These are phyloP conservation scores for Clonostachys sp. DNA, from an alignment of 2,329 filamentous ascomycete genomes.

Conservation along the genomic window DNA sequence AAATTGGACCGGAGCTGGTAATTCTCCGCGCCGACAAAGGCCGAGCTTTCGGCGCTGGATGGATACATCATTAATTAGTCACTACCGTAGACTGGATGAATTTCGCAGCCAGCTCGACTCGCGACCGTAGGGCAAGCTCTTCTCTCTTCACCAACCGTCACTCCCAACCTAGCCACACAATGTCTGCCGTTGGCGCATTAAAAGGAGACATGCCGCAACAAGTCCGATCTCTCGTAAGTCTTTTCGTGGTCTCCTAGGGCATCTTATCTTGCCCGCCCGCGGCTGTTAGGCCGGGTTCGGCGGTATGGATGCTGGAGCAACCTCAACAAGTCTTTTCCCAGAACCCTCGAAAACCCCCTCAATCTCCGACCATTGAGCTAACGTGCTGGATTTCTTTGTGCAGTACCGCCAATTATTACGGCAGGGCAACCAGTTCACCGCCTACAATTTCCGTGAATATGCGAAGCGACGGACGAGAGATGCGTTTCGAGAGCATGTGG, in stretches of 20 bases:
- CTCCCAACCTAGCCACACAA: constrained; percentile 10
- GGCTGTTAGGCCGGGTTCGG: too few species aligned
- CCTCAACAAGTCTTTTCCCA: too few species aligned
- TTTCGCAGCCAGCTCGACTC: too few species aligned
- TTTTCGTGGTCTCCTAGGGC: neutral
- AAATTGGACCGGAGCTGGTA: neutral
- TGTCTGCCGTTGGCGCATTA: constrained; percentile 29
- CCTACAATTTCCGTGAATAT: constrained; percentile 98
- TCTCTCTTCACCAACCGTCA: constrained; percentile 2
- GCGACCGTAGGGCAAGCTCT: neutral
- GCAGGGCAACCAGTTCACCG: constrained; percentile 79
- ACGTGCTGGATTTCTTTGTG: neutral
- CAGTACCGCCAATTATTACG: constrained; percentile 92
- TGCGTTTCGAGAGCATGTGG: constrained; percentile 78
- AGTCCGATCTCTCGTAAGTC: constrained; percentile 50
- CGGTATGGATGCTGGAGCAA: too few species aligned
- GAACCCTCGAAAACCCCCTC: too few species aligned
- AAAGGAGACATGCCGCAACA: constrained; percentile 54
- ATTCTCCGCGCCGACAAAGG: constrained; percentile 27
- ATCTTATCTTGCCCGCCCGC: neutral
- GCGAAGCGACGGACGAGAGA: constrained; percentile 86
- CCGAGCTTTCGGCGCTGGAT: constrained; percentile 17
- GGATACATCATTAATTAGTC: too few species aligned
- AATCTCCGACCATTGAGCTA: too few species aligned
- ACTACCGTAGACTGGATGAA: too few species aligned